Evolutionary conservation across 2,329 filamentous ascomycete genomes (phyloP).

Genomic region (Hirsutella thompsonii): DNA sequence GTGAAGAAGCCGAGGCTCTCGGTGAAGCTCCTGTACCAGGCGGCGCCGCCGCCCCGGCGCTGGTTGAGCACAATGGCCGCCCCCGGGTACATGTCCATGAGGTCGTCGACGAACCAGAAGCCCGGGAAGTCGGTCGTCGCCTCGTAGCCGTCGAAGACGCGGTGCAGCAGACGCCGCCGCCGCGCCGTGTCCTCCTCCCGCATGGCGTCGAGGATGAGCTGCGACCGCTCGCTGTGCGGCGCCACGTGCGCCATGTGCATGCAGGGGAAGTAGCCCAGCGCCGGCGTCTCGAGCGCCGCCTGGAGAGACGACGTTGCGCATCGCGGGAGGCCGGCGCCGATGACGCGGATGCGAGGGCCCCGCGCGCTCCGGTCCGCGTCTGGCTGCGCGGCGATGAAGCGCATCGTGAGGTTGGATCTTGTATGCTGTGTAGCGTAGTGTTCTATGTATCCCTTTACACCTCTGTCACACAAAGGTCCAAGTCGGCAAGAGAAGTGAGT

Average conservation of each 20-base stretch:
- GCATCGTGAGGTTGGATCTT: conserved; percentile 9
- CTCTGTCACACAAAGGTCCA: too few species aligned
- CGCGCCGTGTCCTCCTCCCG: conserved; percentile 12
- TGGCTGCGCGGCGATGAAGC: conserved; percentile 7
- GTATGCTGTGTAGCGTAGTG: too few species aligned
- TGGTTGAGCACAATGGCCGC: conserved; percentile 19
- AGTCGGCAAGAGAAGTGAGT: too few species aligned
- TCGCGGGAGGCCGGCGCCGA: conserved; percentile 18
- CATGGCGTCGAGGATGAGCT: conserved; percentile 13
- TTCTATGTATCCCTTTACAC: too few species aligned
- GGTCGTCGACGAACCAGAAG: conserved; percentile 18
- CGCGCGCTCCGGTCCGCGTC: conserved; percentile 6
- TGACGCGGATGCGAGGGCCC: conserved; percentile 11
- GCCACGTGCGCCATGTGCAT: conserved; percentile 20
- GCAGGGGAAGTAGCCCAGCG: conserved; percentile 14
- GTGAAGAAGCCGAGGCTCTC: conserved; percentile 16
- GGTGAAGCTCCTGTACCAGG: conserved; percentile 14
- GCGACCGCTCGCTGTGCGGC: conserved; percentile 10
- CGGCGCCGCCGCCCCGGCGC: conserved; percentile 9
- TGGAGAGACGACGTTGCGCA: conserved; percentile 23
- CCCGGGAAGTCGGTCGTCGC: conserved; percentile 17
- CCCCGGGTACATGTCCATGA: conserved; percentile 25
- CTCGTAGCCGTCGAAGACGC: conserved; percentile 17
- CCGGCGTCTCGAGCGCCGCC: conserved; percentile 16
- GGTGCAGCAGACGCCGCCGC: conserved; percentile 15